phyloP scores from a whole-genome alignment of 352 stramenopile species.

The Pilasporangium apinafurcum region DNA sequence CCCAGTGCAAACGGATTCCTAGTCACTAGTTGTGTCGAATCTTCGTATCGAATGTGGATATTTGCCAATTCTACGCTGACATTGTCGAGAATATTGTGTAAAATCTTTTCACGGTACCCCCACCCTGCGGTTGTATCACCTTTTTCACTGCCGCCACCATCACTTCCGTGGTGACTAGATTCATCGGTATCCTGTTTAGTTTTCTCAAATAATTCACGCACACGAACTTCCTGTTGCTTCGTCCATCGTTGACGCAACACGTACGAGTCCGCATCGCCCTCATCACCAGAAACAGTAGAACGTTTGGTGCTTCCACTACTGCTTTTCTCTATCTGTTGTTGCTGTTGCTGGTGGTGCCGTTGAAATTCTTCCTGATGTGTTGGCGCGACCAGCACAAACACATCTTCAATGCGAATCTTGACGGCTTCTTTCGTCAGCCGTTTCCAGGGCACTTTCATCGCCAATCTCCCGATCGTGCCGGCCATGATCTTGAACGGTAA shows the following conservation, averaged over 20 bases:
- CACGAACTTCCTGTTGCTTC: constrained; percentile 78
- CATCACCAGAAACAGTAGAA: constrained; percentile 1
- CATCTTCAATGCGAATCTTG: constrained; percentile 70
- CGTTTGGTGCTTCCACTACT: background rate
- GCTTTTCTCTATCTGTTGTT: background rate
- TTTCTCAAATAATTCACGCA: constrained; percentile 72
- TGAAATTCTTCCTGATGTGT: constrained; percentile 52
- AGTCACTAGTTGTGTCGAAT: constrained; percentile 55
- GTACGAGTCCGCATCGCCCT: constrained; percentile 50
- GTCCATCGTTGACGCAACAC: constrained; percentile 53
- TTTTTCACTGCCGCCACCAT: background rate
- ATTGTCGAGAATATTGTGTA: constrained; percentile 82
- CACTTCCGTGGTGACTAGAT: too few species aligned
- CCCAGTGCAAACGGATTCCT: constrained; percentile 58
- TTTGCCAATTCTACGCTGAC: constrained; percentile 77
- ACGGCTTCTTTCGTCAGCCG: constrained; percentile 70
- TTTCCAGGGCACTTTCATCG: constrained; percentile 85
- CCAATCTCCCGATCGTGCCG: constrained; percentile 52
- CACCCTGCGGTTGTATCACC: constrained; percentile 49
- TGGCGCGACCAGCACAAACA: constrained; percentile 68
- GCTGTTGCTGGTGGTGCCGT: constrained; percentile 10
- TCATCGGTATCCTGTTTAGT: constrained; percentile 41
- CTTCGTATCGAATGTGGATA: constrained; percentile 81
- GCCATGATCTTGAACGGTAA: constrained; percentile 73
- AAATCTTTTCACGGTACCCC: constrained; percentile 76